Base-by-base conservation (phyloP, 805 yeast genomes). In the Kodamaea nitidulidarum region DNA sequence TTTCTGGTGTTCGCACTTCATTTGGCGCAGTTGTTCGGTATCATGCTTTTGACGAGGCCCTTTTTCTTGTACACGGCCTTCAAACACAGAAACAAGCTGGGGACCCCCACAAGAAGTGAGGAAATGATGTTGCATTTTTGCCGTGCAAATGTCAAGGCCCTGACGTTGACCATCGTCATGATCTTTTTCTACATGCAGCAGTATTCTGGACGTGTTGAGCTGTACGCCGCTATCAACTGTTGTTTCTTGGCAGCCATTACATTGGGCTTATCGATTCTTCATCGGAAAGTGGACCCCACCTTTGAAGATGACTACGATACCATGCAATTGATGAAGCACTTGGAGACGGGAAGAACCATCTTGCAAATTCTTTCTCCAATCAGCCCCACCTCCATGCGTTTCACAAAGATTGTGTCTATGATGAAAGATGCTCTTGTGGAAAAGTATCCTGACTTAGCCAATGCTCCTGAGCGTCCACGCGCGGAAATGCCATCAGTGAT, bases 11-110 rank as follows among this genome's bases (percentile, higher is more conserved):
- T 65, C 20, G 40, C 64, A 7, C 52, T 65, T 3, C 70, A 70
- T 47, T 49, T 66, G 4, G 51, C 58, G 9, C 63, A 67, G 30
- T 48, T 69, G n/a, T 58, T 57, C 42, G 65, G 64, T 0, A 57
- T 67, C 10, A 52, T 64, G 30, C 41, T 70, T 21, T 49, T 71
- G n/a, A 53, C 70, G 27, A 53, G 71, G 14, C 74, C 76, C 4
- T 69, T 68, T 41, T 66, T 65, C 50, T 60, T 66, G 46, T 65
- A 57, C 43, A 41, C 54, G 25, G 51, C 61, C 12, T 40, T 44
- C 28, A 38, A 30, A 21, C 36, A 35, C 27, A 20, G 21, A 24
- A 35, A 25, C 22, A 16, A 25, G 22, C 9, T 38, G 17, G 15
- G n/a, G 15, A 24, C 32, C 51, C 46, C 40, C 46, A 32, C 36